These are phyloP conservation scores for Mortierella claussenii DNA, from an alignment of 192 early-diverging fungal species.

Conservation along the genomic window DNA sequence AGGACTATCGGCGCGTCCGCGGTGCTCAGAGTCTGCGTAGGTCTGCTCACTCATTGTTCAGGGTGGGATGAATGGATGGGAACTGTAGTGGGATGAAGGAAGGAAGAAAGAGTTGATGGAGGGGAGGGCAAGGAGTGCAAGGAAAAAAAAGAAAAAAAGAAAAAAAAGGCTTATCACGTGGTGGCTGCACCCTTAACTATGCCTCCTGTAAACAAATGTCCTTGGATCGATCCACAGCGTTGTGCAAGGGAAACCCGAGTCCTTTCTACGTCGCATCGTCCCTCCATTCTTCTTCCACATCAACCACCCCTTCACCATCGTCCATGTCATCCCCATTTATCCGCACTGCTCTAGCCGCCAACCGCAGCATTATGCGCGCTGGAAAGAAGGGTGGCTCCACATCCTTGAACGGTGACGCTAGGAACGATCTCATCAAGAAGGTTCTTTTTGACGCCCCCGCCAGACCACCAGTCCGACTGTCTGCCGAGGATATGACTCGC, in stretches of 20 bases:
- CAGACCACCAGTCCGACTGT: constrained; percentile 56
- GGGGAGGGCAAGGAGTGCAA: not conserved
- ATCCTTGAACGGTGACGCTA: constrained; percentile 60
- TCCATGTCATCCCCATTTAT: constrained; percentile 47
- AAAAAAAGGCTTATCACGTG: constrained; percentile 12
- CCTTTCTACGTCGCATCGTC: constrained; percentile 1
- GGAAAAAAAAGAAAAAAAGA: constrained; percentile 5
- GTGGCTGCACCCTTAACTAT: constrained; percentile 7
- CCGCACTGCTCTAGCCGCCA: constrained; percentile 27
- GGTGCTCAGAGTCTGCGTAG: constrained; percentile 41
- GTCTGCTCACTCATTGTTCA: constrained; percentile 39
- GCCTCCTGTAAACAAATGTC: not conserved
- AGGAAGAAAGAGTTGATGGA: not conserved
- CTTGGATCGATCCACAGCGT: not conserved
- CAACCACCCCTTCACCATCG: no score
- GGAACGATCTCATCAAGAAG: constrained; percentile 77
- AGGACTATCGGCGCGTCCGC: constrained; percentile 31
- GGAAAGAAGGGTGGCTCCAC: constrained; percentile 31
- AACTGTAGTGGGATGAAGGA: not conserved
- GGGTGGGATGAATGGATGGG: not conserved
- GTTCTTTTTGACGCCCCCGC: constrained; percentile 71
- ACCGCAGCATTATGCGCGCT: constrained; percentile 40
- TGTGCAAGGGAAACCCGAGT: no score
- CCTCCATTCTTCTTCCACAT: no score
- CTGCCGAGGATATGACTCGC: constrained; percentile 66